Conservation (phyloP, 202 grass and related monocot species). For the Setaria viridis region DNA sequence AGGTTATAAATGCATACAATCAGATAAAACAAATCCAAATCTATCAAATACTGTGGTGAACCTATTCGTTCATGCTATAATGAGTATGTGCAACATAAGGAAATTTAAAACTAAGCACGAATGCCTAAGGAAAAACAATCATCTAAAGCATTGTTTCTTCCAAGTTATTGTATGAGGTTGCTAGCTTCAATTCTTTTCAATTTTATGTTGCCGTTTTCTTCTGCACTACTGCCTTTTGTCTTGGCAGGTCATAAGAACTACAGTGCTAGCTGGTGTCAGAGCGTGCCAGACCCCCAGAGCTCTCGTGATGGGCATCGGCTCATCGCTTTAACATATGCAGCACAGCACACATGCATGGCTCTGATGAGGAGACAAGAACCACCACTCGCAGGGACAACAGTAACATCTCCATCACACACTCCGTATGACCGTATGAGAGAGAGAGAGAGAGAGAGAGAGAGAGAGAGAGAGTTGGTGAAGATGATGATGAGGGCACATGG, state of each 20-base stretch:
- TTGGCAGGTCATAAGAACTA: constrained; percentile 34
- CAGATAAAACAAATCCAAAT: background rate
- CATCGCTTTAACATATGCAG: constrained; percentile 38
- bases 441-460: background rate
- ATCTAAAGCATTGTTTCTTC: background rate
- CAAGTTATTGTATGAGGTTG: background rate
- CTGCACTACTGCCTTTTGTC: constrained; percentile 21
- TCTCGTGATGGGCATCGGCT: constrained; percentile 48
- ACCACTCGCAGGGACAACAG: constrained; percentile 38
- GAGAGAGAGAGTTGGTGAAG: constrained; percentile 1
- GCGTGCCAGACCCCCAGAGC: constrained; percentile 24
- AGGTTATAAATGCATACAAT: background rate
- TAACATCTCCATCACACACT: constrained; percentile 10
- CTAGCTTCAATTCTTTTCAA: background rate
- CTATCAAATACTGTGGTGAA: background rate
- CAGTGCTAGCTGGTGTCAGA: constrained; percentile 55
- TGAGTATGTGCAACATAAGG: background rate
- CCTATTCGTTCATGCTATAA: background rate
- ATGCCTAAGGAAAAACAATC: background rate
- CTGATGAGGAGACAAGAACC: constrained; percentile 38
- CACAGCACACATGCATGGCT: constrained; percentile 47
- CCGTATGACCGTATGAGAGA: constrained; percentile 6
- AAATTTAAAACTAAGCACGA: background rate
- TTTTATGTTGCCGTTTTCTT: constrained; percentile 19
- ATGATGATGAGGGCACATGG: constrained; percentile 36